phyloP scores from a whole-genome alignment of 2,329 filamentous ascomycete genomes.

The Penicillium vulpinum region DNA sequence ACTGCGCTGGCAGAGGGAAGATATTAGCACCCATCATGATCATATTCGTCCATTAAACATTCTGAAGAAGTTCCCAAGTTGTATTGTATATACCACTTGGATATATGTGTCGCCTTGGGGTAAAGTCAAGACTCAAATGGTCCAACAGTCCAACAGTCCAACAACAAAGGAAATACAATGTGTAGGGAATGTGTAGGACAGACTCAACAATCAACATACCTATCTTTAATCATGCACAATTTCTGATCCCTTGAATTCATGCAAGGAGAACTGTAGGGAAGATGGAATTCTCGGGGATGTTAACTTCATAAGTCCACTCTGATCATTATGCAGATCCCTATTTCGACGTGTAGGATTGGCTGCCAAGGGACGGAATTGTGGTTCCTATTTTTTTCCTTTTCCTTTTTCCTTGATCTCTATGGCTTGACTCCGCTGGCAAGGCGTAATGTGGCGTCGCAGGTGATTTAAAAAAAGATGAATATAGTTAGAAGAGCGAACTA shows the following conservation, averaged over 20 bases:
- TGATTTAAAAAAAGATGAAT: not conserved
- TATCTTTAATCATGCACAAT: conserved; percentile 9
- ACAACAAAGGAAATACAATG: not conserved
- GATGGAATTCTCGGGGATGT: conserved; percentile 21
- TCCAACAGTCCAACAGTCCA: no score
- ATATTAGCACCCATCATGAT: conserved; percentile 35
- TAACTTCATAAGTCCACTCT: conserved; percentile 26
- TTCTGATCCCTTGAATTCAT: conserved; percentile 18
- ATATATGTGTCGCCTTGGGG: not conserved
- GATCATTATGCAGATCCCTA: conserved; percentile 27
- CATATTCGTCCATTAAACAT: conserved; percentile 10
- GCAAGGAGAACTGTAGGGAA: conserved; percentile 19
- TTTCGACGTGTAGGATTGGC: conserved; percentile 19
- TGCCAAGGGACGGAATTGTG: conserved; percentile 6
- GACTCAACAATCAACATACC: conserved; percentile 6
- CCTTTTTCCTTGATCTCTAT: conserved; percentile 2
- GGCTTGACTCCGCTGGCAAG: not conserved
- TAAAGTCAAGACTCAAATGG: not conserved
- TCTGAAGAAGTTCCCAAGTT: not conserved
- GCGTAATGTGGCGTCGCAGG: conserved; percentile 16
- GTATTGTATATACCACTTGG: not conserved
- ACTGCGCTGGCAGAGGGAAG: conserved; percentile 27
- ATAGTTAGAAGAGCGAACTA: not conserved
- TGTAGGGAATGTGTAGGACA: conserved; percentile 8
- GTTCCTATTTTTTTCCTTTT: conserved; percentile 4